These are phyloP conservation scores for Chalciporus chontae DNA, from an alignment of 768 basidiomycete genomes.

Conservation along the genomic window DNA sequence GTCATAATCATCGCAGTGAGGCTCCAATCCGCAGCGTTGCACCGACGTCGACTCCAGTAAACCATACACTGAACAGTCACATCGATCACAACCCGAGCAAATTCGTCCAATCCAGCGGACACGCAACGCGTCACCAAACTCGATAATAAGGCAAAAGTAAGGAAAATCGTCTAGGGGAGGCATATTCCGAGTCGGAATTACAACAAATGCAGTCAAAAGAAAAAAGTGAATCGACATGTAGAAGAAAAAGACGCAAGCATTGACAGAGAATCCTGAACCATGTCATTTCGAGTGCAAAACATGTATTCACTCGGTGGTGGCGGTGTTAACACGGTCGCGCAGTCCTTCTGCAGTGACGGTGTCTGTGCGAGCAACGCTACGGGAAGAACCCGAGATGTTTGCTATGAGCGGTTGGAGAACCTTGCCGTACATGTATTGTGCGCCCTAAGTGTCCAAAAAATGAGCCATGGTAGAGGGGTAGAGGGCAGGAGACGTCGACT, in stretches of 20 bases:
- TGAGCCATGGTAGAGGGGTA: background rate
- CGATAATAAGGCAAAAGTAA: background rate
- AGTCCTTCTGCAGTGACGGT: conserved; percentile 50
- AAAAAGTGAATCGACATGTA: background rate
- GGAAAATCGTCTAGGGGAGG: conserved; percentile 3
- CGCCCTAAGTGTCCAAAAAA: conserved; percentile 56
- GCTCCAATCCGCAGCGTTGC: too few species aligned
- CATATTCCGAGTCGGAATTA: conserved; percentile 1
- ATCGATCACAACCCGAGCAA: too few species aligned
- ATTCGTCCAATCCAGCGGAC: too few species aligned
- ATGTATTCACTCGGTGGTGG: conserved; percentile 30
- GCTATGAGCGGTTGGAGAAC: conserved; percentile 78
- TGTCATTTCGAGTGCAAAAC: too few species aligned
- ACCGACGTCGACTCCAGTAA: too few species aligned
- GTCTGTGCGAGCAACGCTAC: conserved; percentile 43
- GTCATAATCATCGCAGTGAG: too few species aligned
- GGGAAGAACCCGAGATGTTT: conserved; percentile 49
- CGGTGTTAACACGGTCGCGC: conserved; percentile 42
- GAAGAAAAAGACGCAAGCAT: background rate
- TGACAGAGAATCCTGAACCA: too few species aligned
- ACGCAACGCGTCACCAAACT: background rate
- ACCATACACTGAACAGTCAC: too few species aligned
- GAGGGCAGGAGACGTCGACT: background rate
- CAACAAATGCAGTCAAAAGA: background rate
- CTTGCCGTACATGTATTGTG: conserved; percentile 73